These are phyloP conservation scores for Emmonsia crescens DNA, from an alignment of 2,329 filamentous ascomycete genomes.

Conservation along the genomic window DNA sequence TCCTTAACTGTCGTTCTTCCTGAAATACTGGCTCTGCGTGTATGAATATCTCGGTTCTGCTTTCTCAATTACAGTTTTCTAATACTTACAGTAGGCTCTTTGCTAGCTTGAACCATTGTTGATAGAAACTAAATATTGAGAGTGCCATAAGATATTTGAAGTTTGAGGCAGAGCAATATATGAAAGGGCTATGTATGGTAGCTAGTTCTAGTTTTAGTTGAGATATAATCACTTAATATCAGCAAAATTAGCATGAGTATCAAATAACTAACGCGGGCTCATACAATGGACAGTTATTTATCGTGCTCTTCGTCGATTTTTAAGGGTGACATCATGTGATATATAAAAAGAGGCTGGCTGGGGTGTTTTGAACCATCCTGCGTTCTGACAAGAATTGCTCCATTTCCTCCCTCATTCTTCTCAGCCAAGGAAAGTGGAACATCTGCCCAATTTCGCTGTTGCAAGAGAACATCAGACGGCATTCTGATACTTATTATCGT, in stretches of 20 bases:
- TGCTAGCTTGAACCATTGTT: neutral
- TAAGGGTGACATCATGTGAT: constrained; percentile 9
- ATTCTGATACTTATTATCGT: neutral
- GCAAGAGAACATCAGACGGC: neutral
- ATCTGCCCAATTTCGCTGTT: neutral
- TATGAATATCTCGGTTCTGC: neutral
- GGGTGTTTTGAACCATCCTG: neutral
- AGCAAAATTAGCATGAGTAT: neutral
- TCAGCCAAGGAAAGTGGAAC: neutral
- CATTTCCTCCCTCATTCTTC: neutral
- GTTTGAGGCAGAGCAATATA: neutral
- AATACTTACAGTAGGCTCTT: neutral
- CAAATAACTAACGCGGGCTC: neutral
- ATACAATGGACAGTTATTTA: neutral
- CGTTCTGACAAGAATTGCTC: neutral
- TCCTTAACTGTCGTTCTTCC: neutral
- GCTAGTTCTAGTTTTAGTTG: neutral
- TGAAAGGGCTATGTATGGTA: neutral
- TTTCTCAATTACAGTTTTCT: neutral
- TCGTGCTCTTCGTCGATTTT: neutral
- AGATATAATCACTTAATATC: neutral
- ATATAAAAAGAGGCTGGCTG: constrained; percentile 12
- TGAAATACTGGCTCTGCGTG: neutral
- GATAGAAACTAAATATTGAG: too few relatives aligned
- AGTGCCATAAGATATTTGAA: neutral